Conservation (phyloP, 2,329 filamentous ascomycete genomes). For the Fusarium sp. region DNA sequence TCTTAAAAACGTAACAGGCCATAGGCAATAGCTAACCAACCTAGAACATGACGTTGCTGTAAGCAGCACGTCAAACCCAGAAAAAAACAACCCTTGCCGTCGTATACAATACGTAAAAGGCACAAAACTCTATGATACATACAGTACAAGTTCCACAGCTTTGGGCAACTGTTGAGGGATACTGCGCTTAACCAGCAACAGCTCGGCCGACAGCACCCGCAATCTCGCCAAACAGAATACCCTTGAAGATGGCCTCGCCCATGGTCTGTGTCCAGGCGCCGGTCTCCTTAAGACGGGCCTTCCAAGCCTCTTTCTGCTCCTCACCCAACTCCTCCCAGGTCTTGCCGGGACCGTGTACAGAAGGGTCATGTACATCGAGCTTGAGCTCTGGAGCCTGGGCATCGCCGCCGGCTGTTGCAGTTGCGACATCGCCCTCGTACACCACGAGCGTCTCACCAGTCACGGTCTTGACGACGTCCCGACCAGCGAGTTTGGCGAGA, state of each 20-base stretch:
- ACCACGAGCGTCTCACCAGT: slow-evolving; percentile 57
- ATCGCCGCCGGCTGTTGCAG: slow-evolving; percentile 35
- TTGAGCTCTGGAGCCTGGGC: slow-evolving; percentile 48
- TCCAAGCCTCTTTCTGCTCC: slow-evolving; percentile 76
- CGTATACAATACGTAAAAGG: slow-evolving; percentile 20
- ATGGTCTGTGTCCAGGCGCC: slow-evolving; percentile 85
- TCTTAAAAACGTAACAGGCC: slow-evolving; percentile 9
- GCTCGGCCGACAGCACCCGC: slow-evolving; percentile 70
- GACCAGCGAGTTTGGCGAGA: slow-evolving; percentile 54
- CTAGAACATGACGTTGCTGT: slow-evolving; percentile 4
- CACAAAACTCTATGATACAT: slow-evolving; percentile 22
- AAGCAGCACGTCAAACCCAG: neutral
- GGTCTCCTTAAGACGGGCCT: slow-evolving; percentile 72
- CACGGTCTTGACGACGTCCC: slow-evolving; percentile 45
- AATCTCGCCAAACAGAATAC: slow-evolving; percentile 81
- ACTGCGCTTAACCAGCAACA: slow-evolving; percentile 53
- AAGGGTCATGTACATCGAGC: slow-evolving; percentile 60
- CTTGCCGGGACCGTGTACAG: slow-evolving; percentile 65
- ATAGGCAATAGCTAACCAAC: neutral
- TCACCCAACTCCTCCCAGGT: slow-evolving; percentile 78
- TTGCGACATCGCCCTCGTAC: slow-evolving; percentile 44
- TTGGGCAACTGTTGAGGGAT: neutral
- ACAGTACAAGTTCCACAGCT: slow-evolving; percentile 10
- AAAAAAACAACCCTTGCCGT: slow-evolving; percentile 12
- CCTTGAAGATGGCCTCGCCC: slow-evolving; percentile 80